Conservation (phyloP, 2,329 filamentous ascomycete species). For the Blastomyces gilchristii region DNA sequence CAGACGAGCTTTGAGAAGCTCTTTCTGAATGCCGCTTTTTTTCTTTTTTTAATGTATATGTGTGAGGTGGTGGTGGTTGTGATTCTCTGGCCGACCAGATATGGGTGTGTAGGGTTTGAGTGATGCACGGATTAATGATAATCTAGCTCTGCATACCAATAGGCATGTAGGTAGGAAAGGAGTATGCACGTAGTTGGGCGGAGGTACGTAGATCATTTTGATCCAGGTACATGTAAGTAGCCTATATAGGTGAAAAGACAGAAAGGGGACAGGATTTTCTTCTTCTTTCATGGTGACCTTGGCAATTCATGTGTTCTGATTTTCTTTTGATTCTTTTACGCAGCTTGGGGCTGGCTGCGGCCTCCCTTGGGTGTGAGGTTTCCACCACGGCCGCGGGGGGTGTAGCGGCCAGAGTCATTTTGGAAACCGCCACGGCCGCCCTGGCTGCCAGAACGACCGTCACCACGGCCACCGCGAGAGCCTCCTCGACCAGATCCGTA, state of each 20-base stretch:
- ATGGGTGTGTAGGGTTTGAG: not conserved
- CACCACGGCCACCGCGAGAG: conserved; percentile 57
- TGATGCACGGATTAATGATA: not conserved
- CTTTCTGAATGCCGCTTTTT: not conserved
- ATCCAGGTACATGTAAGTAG: not conserved
- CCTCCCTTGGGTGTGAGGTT: conserved; percentile 39
- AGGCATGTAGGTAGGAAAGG: not conserved
- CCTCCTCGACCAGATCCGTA: conserved; percentile 52
- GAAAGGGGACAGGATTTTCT: not conserved
- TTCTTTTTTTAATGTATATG: not conserved
- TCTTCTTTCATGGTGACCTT: not conserved
- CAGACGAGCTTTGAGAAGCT: not conserved
- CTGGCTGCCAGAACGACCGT: conserved; percentile 53
- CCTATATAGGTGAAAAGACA: not conserved
- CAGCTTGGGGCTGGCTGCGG: conserved; percentile 38
- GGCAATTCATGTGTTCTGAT: not conserved
- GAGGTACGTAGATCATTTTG: not conserved
- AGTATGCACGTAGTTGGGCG: not conserved
- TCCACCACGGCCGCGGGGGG: conserved; percentile 54
- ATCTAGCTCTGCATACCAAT: not conserved
- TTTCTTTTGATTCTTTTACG: conserved; percentile 22
- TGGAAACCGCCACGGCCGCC: conserved; percentile 58
- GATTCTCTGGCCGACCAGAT: not conserved
- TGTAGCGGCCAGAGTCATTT: conserved; percentile 57
- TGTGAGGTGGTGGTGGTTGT: not conserved